Evolutionary conservation across 73 alveolate species (phyloP).

Genomic region (Tetrahymena elliotti): DNA sequence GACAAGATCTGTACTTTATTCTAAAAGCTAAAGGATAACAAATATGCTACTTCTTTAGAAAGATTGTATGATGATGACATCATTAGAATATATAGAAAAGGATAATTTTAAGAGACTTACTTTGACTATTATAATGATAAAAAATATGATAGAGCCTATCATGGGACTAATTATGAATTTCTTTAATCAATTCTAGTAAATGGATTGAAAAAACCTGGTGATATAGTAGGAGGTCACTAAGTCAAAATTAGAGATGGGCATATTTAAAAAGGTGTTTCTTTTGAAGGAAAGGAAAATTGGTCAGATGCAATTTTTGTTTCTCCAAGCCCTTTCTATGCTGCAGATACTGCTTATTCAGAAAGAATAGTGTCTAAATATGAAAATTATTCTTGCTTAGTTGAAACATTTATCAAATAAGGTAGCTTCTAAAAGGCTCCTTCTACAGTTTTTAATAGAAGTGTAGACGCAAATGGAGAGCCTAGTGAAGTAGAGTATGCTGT

Average conservation of each 20-base stretch:
- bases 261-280: not conserved
- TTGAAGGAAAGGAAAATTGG: constrained; percentile 6
- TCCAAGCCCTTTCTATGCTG: constrained; percentile 23
- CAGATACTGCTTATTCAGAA: not conserved
- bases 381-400: not conserved
- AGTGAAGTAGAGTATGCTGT: not conserved
- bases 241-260: not conserved
- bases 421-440: not conserved
- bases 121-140: not conserved
- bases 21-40: not conserved
- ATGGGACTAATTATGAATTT: not conserved
- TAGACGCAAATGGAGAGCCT: not conserved
- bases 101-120: not conserved
- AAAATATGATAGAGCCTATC: not conserved
- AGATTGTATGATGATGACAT: not conserved
- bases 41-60: not conserved
- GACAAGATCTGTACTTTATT: not conserved
- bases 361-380: not conserved
- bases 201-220: constrained; percentile 5
- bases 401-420: not conserved
- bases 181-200: not conserved
- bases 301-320: not conserved
- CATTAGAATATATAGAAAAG: not conserved
- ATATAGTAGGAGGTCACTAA: not conserved
- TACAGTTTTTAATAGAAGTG: not conserved